Evolutionary conservation across 805 yeast species (phyloP).

Genomic region (Hanseniaspora pseudoguilliermondii): DNA sequence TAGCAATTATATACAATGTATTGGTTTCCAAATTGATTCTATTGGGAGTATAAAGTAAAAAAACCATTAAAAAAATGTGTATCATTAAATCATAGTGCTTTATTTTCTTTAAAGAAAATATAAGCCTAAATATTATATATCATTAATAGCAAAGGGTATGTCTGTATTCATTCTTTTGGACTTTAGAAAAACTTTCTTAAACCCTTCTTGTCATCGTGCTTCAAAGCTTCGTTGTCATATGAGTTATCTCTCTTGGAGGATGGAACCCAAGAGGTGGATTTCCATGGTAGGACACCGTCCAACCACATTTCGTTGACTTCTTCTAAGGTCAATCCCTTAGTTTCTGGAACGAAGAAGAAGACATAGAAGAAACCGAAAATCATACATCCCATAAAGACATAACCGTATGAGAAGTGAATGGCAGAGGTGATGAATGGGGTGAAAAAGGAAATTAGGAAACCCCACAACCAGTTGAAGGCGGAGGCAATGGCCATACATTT

Average conservation of each 20-base stretch:
- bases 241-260: conserved; percentile 19
- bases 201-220: conserved; percentile 15
- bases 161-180: neutral
- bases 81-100: too few relatives aligned
- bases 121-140: neutral
- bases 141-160: neutral
- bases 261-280: conserved; percentile 39
- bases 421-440: conserved; percentile 57
- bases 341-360: conserved; percentile 57
- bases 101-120: too few relatives aligned
- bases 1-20: too few relatives aligned
- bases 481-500: conserved; percentile 46
- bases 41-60: too few relatives aligned
- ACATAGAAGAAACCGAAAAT: conserved; percentile 47
- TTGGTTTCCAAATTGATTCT: too few relatives aligned
- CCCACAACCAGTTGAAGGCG: conserved; percentile 56
- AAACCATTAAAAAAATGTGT: too few relatives aligned
- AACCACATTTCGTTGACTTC: conserved; percentile 57
- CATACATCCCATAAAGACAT: conserved; percentile 45
- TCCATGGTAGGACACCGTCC: conserved; percentile 31
- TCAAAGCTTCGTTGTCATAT: conserved; percentile 12
- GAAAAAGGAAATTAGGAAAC: conserved; percentile 53
- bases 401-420: conserved; percentile 60
- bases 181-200: conserved; percentile 14
- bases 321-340: conserved; percentile 68